A percentile compares a stretch with the other conserved stretches of the same genome.
Conservation (phyloP, 306 rosid species). For the Quillaja saponaria region DNA sequence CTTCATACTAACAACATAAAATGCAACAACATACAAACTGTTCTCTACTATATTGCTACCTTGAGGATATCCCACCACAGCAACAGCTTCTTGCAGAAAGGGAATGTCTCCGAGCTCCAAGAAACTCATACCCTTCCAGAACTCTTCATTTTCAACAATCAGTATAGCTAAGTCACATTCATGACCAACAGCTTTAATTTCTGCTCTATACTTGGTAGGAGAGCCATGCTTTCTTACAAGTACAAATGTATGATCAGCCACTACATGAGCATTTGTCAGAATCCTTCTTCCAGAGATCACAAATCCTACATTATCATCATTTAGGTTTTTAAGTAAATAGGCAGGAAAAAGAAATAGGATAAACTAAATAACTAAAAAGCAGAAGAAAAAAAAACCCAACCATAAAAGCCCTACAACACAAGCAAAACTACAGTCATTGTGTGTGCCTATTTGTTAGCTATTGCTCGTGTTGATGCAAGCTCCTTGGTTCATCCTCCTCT, state of each 20-base stretch:
- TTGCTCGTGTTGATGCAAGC: too few relatives aligned
- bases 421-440: background rate
- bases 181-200: conserved; percentile 83
- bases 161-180: conserved; percentile 90
- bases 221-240: conserved; percentile 95
- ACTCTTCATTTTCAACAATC: conserved; percentile 56
- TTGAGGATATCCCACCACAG: conserved; percentile 95
- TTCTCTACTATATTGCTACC: conserved; percentile 39
- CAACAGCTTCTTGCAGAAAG: conserved; percentile 82
- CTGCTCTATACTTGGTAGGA: conserved; percentile 78
- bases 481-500: too few relatives aligned
- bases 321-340: conserved; percentile 1
- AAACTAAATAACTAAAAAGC: conserved; percentile 1
- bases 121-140: conserved; percentile 73
- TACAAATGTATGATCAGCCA: conserved; percentile 85
- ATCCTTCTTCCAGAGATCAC: conserved; percentile 67
- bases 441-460: too few relatives aligned
- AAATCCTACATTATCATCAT: conserved; percentile 57
- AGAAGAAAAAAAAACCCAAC: conserved; percentile 8
- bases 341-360: conserved; percentile 16
- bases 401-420: background rate
- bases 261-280: conserved; percentile 92
- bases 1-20: conserved; percentile 12
- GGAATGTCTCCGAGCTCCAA: conserved; percentile 83
- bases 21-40: conserved; percentile 1